Conservation (phyloP, 257 asterid species). For the Datura wrightii region DNA sequence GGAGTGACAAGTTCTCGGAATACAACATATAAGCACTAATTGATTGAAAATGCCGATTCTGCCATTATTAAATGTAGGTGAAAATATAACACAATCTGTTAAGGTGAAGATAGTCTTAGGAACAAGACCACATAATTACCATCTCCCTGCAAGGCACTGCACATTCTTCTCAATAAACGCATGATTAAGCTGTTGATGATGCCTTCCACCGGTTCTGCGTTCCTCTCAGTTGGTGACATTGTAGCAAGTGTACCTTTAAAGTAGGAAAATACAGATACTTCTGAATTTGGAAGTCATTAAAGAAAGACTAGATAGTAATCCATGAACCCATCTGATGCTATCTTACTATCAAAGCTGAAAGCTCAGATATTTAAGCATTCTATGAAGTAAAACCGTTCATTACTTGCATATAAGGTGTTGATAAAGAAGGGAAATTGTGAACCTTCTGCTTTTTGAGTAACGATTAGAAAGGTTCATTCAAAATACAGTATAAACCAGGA, state of each 20-base stretch:
- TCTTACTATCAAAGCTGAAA: not conserved
- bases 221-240: slow-evolving; percentile 48
- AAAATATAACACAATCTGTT: not conserved
- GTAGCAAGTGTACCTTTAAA: slow-evolving; percentile 68
- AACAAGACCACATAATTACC: slow-evolving; percentile 54
- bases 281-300: not conserved
- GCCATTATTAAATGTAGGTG: not conserved
- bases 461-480: not conserved
- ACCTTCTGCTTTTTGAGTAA: not conserved
- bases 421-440: not conserved
- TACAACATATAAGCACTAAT: not conserved
- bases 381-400: not conserved
- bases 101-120: not conserved
- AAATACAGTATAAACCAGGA: not conserved
- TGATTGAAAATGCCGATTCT: not conserved
- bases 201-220: slow-evolving; percentile 62
- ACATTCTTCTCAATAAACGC: slow-evolving; percentile 75
- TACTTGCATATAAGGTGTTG: slow-evolving; percentile 10
- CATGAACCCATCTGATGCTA: not conserved
- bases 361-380: not conserved
- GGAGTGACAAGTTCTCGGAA: not conserved
- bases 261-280: slow-evolving; percentile 12
- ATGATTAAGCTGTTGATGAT: slow-evolving; percentile 67
- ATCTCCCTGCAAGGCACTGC: slow-evolving; percentile 55
- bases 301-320: not conserved